Percentiles rank a stretch among this genome's conserved stretches.
Conservation (phyloP, 768 basidiomycete species). For the Boletus tylopilopsis region DNA sequence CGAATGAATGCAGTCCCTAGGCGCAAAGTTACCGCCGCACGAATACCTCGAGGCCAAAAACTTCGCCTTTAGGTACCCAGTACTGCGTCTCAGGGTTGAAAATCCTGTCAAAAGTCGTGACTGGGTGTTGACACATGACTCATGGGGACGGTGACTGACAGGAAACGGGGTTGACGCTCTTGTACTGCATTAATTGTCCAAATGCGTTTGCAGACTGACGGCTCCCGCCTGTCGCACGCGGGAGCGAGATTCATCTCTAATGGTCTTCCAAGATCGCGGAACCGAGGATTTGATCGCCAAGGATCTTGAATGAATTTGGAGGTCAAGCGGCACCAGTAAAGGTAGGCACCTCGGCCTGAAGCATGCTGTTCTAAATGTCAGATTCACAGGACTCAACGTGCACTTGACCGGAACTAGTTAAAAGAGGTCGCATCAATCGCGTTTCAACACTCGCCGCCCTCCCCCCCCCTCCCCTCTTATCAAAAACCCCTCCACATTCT, state of each 20-base stretch:
- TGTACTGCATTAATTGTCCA: slow-evolving; percentile 10
- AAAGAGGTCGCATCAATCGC: slow-evolving; percentile 24
- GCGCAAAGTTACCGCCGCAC: slow-evolving; percentile 31
- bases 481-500: slow-evolving; percentile 22
- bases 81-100: slow-evolving; percentile 33
- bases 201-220: slow-evolving; percentile 8
- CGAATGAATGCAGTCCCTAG: slow-evolving; percentile 24
- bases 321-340: slow-evolving; percentile 10
- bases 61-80: slow-evolving; percentile 29
- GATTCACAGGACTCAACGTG: slow-evolving; percentile 25
- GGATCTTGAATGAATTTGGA: slow-evolving; percentile 16
- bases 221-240: slow-evolving; percentile 19
- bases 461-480: slow-evolving; percentile 19
- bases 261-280: slow-evolving; percentile 18
- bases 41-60: slow-evolving; percentile 30
- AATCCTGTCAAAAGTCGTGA: slow-evolving; percentile 13
- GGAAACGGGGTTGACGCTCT: slow-evolving; percentile 7
- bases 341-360: slow-evolving; percentile 21
- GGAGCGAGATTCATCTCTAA: slow-evolving; percentile 14
- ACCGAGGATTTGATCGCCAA: slow-evolving; percentile 27
- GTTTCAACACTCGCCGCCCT: slow-evolving; percentile 20
- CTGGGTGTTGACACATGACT: slow-evolving; percentile 11
- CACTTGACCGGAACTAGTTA: slow-evolving; percentile 15
- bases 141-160: slow-evolving; percentile 16
- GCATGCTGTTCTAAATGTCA: slow-evolving; percentile 25